Conservation (phyloP, 2,329 filamentous ascomycete genomes). For the Thelonectria olida region DNA sequence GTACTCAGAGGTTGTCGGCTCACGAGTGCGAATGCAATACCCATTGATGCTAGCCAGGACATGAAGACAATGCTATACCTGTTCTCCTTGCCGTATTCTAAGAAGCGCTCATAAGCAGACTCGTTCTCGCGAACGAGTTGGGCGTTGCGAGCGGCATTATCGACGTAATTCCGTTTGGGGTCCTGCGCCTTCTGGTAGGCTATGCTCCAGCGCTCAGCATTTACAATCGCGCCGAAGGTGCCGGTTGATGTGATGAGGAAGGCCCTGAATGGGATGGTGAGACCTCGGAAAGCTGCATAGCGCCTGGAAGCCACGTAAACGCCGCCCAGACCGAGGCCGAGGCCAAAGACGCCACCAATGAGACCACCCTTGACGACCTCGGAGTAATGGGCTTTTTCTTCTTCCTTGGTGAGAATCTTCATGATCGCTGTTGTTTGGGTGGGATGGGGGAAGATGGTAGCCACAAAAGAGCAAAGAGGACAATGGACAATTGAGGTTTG, state of each 20-base stretch:
- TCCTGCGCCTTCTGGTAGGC: conserved; percentile 76
- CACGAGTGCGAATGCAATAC: conserved; percentile 76
- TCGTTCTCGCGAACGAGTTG: conserved; percentile 66
- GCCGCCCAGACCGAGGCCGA: conserved; percentile 72
- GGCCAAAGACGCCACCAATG: conserved; percentile 75
- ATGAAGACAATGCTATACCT: conserved; percentile 86
- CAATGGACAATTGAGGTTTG: too few species aligned
- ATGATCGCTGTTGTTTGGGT: too few species aligned
- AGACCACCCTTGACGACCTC: conserved; percentile 82
- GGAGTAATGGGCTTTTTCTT: conserved; percentile 86
- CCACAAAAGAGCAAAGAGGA: too few species aligned
- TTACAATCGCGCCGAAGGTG: conserved; percentile 89
- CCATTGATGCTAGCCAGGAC: conserved; percentile 85
- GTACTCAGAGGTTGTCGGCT: conserved; percentile 78
- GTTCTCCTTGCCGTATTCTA: conserved; percentile 81
- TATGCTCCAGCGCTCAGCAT: conserved; percentile 76
- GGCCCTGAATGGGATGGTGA: conserved; percentile 89
- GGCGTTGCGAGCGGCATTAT: conserved; percentile 65
- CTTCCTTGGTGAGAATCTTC: conserved; percentile 96
- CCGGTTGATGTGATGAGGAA: conserved; percentile 86
- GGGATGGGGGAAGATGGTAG: too few species aligned
- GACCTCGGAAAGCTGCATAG: conserved; percentile 79
- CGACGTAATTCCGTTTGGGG: conserved; percentile 72
- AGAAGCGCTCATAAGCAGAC: conserved; percentile 65
- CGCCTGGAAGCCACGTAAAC: conserved; percentile 74